Percentiles rank a stretch among this genome's conserved stretches.
phyloP scores from a whole-genome alignment of 1,284 basidiomycete genomes.

The Boletus semigastroideus region DNA sequence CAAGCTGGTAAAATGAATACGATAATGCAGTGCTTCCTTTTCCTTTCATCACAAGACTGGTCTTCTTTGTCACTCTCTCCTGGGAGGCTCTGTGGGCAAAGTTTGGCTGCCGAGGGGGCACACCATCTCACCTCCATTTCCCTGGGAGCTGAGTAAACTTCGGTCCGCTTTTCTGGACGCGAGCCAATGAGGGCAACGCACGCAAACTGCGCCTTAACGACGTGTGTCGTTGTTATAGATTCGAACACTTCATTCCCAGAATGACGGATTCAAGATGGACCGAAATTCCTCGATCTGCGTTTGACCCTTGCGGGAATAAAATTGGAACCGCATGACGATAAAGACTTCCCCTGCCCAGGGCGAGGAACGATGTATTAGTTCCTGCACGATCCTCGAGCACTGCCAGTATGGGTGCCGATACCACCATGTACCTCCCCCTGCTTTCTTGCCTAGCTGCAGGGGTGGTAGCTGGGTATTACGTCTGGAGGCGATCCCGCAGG shows the following conservation, averaged over 20 bases:
- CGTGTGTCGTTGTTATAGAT: too few relatives aligned
- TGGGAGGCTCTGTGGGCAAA: neutral
- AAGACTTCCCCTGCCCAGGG: neutral
- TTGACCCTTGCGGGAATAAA: neutral
- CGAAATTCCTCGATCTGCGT: neutral
- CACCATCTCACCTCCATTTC: neutral
- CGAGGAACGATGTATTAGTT: neutral
- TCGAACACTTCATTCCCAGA: neutral
- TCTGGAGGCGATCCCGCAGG: constrained; percentile 2
- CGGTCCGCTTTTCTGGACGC: neutral
- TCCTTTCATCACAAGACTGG: neutral
- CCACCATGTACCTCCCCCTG: neutral
- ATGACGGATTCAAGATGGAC: neutral
- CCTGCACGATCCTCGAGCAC: neutral
- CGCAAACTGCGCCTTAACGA: too few relatives aligned
- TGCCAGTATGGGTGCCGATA: neutral
- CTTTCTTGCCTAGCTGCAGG: constrained; percentile 1
- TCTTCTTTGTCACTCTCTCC: neutral
- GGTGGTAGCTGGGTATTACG: neutral
- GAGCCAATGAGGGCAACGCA: neutral
- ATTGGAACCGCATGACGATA: neutral
- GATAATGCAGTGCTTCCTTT: too few relatives aligned
- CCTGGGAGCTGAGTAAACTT: neutral
- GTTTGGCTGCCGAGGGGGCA: too few relatives aligned
- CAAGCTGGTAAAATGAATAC: too few relatives aligned